A percentile compares a stretch with the other conserved stretches of the same genome.
phyloP scores from a whole-genome alignment of 2,329 filamentous ascomycete species.

The Talaromyces sp. region DNA sequence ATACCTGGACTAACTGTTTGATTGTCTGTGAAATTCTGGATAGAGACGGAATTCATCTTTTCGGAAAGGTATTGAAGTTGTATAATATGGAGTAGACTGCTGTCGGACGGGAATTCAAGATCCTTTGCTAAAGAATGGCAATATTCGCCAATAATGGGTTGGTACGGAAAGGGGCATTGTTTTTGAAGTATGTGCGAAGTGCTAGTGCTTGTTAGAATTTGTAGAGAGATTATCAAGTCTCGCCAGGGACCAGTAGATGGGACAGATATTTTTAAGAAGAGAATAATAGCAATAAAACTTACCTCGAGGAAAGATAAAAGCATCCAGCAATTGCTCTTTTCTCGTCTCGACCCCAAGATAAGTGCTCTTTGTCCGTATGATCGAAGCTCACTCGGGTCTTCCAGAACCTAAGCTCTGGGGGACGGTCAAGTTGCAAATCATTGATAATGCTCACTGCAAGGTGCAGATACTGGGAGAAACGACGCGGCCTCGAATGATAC shows the following conservation, averaged over 20 bases:
- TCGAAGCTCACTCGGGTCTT: constrained; percentile 24
- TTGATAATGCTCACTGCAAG: constrained; percentile 31
- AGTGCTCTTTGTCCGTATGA: constrained; percentile 11
- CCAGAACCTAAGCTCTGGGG: constrained; percentile 21
- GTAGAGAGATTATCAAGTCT: not conserved
- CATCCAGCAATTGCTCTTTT: constrained; percentile 40
- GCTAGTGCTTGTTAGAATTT: not conserved
- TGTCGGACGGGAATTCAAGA: not conserved
- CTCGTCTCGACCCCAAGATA: constrained; percentile 32
- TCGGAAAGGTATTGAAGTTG: not conserved
- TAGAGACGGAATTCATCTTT: not conserved
- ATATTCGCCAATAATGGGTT: not conserved
- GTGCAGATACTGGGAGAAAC: constrained; percentile 29
- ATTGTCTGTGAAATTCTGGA: not conserved
- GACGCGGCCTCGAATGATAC: constrained; percentile 25
- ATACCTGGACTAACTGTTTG: not conserved
- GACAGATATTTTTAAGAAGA: not conserved
- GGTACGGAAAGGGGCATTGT: not conserved
- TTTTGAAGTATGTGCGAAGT: not conserved
- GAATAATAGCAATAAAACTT: constrained; percentile 11
- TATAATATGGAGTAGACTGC: not conserved
- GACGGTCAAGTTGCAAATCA: constrained; percentile 27
- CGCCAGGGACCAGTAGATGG: not conserved
- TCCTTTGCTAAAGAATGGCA: not conserved
- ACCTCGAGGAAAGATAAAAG: constrained; percentile 41